Percentiles rank a stretch among this genome's conserved stretches.
These are phyloP conservation scores for Fusarium dimerum DNA, from an alignment of 2,329 filamentous ascomycete genomes.

Conservation along the genomic window DNA sequence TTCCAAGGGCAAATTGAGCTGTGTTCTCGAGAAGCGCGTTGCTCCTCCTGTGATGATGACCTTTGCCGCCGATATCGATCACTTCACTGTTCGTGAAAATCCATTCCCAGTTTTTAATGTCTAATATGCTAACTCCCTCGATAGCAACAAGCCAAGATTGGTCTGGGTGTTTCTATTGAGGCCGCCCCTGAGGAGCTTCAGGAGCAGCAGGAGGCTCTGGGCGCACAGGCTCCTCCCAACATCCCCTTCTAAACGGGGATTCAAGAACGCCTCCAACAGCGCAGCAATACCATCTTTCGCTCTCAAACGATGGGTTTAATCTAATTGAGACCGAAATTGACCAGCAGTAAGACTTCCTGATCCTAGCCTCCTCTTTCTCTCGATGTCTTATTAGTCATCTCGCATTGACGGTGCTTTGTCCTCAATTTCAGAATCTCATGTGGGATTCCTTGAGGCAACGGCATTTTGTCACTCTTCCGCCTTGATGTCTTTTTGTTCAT, in stretches of 20 bases:
- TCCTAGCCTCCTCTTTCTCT: constrained; percentile 18
- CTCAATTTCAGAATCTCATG: not conserved
- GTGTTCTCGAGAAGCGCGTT: constrained; percentile 92
- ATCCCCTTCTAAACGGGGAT: constrained; percentile 62
- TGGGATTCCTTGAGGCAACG: not conserved
- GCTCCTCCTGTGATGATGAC: constrained; percentile 90
- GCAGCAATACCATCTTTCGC: constrained; percentile 19
- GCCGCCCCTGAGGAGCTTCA: constrained; percentile 81
- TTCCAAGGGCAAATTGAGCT: constrained; percentile 90
- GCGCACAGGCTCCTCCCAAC: constrained; percentile 52
- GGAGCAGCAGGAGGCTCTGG: constrained; percentile 72
- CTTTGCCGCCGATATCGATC: constrained; percentile 95
- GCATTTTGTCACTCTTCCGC: not conserved
- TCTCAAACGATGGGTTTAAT: constrained; percentile 25
- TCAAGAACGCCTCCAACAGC: constrained; percentile 13
- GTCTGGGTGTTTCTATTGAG: constrained; percentile 90
- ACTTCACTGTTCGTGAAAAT: constrained; percentile 74
- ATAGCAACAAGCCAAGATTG: constrained; percentile 93
- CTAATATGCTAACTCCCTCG: constrained; percentile 17
- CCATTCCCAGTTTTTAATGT: not conserved
- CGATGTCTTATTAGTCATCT: constrained; percentile 34
- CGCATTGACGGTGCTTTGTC: constrained; percentile 3
- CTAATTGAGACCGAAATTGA: constrained; percentile 30
- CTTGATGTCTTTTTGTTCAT: constrained; percentile 2
- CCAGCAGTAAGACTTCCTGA: constrained; percentile 21